These are phyloP conservation scores for Penicillium verrucosum DNA, from an alignment of 2,329 filamentous ascomycete genomes.

Conservation along the genomic window DNA sequence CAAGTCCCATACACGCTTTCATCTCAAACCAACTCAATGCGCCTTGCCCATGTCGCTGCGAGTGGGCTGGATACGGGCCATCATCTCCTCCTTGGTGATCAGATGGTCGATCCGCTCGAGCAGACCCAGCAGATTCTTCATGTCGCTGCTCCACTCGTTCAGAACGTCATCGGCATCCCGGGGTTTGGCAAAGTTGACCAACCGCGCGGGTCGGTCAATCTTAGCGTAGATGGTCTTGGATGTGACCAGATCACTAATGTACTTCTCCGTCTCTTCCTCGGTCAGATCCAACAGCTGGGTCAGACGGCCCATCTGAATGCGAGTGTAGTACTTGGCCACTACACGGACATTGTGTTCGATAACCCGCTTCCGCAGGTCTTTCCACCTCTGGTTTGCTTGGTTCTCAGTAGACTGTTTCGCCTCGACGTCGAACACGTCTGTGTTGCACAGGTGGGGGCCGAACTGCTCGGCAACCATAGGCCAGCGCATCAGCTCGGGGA, in stretches of 20 bases:
- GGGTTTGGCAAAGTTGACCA: slow-evolving; percentile 93
- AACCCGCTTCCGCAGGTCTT: slow-evolving; percentile 93
- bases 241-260: slow-evolving; percentile 94
- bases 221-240: slow-evolving; percentile 98
- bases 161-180: slow-evolving; percentile 92
- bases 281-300: slow-evolving; percentile 87
- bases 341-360: slow-evolving; percentile 99
- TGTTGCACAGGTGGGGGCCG: slow-evolving; percentile 79
- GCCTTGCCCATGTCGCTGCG: slow-evolving; percentile 40
- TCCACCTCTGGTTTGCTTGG: slow-evolving; percentile 82
- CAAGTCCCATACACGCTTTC: slow-evolving; percentile 1
- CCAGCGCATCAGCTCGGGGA: slow-evolving; percentile 97
- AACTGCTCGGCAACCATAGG: slow-evolving; percentile 87
- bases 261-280: slow-evolving; percentile 97
- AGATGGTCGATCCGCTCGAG: slow-evolving; percentile 93
- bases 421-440: slow-evolving; percentile 78
- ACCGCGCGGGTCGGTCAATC: slow-evolving; percentile 87
- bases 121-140: slow-evolving; percentile 84
- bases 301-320: slow-evolving; percentile 86
- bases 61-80: slow-evolving; percentile 84
- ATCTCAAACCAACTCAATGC: slow-evolving; percentile 24
- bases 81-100: slow-evolving; percentile 99
- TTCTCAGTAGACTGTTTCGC: slow-evolving; percentile 65
- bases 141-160: slow-evolving; percentile 98
- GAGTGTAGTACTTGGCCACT: slow-evolving; percentile 97